Evolutionary conservation across 805 yeast species (phyloP).

Genomic region (Candida cerambycidarum): DNA sequence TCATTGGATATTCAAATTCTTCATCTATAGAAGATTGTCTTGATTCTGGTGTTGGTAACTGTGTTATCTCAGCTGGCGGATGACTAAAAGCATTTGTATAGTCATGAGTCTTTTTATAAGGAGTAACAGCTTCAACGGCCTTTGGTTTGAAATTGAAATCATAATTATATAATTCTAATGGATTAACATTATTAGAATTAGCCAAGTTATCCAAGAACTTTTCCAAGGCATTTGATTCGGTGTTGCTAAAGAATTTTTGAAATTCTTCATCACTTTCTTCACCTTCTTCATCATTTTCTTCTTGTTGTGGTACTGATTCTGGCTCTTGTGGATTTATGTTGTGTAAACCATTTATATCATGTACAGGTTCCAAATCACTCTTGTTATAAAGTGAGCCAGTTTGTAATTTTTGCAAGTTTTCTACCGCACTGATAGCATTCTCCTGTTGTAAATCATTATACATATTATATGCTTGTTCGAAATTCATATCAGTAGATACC

Average conservation of each 20-base stretch:
- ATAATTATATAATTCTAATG: conserved; percentile 30
- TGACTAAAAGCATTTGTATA: conserved; percentile 24
- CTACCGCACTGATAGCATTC: conserved; percentile 33
- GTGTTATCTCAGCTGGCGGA: conserved; percentile 16
- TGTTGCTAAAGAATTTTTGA: conserved; percentile 36
- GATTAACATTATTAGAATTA: conserved; percentile 23
- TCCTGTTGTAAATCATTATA: conserved; percentile 40
- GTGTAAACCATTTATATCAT: neutral
- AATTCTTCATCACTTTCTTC: conserved; percentile 25
- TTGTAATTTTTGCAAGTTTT: conserved; percentile 40
- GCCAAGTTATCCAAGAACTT: conserved; percentile 42
- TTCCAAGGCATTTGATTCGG: conserved; percentile 40
- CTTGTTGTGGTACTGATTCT: neutral
- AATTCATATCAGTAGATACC: conserved; percentile 39
- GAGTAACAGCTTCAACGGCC: neutral
- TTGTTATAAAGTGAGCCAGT: conserved; percentile 8
- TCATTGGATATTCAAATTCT: conserved; percentile 9
- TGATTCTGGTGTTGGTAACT: conserved; percentile 37
- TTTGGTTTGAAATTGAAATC: conserved; percentile 17
- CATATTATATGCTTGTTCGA: conserved; percentile 45
- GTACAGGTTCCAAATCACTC: too few relatives aligned
- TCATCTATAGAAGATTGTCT: conserved; percentile 24
- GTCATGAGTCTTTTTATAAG: conserved; percentile 3
- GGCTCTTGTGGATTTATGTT: neutral
- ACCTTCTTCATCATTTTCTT: conserved; percentile 2